Evolutionary conservation across 2,329 filamentous ascomycete genomes (phyloP).

Genomic region (Lachnellula subtilissima): DNA sequence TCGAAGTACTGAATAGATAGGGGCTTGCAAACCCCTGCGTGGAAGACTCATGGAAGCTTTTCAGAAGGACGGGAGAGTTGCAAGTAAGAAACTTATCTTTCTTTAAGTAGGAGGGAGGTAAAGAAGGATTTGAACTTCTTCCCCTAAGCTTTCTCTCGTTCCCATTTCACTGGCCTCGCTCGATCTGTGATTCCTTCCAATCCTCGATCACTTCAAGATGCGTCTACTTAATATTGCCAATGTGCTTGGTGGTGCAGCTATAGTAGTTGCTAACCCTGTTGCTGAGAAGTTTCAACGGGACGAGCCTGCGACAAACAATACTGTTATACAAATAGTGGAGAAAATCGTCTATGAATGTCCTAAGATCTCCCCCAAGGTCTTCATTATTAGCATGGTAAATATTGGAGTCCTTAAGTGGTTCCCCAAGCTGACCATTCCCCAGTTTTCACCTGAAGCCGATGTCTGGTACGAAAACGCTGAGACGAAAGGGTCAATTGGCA

Average conservation of each 20-base stretch:
- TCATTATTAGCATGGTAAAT: constrained; percentile 58
- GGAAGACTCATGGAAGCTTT: neutral
- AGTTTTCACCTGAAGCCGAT: constrained; percentile 59
- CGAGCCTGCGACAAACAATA: neutral
- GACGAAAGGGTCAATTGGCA: constrained; percentile 42
- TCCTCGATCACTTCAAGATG: constrained; percentile 3
- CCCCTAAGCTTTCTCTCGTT: neutral
- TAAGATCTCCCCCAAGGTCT: constrained; percentile 51
- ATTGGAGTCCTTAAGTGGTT: neutral
- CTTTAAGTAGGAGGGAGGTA: neutral
- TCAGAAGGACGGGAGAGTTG: neutral
- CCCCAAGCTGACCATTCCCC: neutral
- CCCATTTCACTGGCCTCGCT: neutral
- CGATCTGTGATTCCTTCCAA: neutral
- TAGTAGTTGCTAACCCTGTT: constrained; percentile 5
- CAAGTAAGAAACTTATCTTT: neutral
- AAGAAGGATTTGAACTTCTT: neutral
- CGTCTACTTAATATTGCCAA: constrained; percentile 4
- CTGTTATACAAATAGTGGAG: neutral
- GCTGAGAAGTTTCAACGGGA: neutral
- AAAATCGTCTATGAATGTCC: constrained; percentile 1
- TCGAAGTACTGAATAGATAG: neutral
- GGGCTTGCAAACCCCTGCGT: neutral
- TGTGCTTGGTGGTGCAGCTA: constrained; percentile 4
- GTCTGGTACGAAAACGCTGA: constrained; percentile 55